Evolutionary conservation across 345 rosid species (phyloP).

Genomic region (Eucalyptus marginata): DNA sequence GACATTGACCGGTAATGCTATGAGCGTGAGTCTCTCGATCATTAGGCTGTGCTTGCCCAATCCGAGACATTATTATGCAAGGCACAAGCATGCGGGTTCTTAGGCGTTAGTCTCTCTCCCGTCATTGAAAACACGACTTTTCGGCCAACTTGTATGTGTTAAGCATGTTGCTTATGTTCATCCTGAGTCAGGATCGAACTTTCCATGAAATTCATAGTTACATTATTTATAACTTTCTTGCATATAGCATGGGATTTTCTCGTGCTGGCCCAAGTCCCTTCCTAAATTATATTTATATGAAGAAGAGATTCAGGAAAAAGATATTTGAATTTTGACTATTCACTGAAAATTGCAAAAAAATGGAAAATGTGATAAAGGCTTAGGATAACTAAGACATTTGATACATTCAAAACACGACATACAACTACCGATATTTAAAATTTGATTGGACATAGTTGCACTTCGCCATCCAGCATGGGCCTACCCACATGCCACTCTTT

Average conservation of each 20-base stretch:
- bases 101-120: background rate
- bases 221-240: background rate
- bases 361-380: background rate
- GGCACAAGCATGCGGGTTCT: background rate
- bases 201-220: background rate
- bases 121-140: background rate
- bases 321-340: background rate
- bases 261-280: background rate
- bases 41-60: background rate
- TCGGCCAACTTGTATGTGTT: background rate
- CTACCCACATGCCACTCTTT: background rate
- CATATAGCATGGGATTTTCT: background rate
- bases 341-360: background rate
- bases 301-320: background rate
- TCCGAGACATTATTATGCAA: background rate
- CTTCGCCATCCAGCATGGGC: background rate
- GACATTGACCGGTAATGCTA: background rate
- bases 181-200: background rate
- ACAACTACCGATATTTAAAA: background rate
- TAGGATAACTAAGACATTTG: background rate
- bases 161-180: background rate
- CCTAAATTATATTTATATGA: background rate
- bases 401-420: background rate
- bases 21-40: background rate
- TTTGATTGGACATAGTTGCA: background rate